phyloP scores from a whole-genome alignment of 129 eudicot genomes.

The Centrapalus pauciflorus region DNA sequence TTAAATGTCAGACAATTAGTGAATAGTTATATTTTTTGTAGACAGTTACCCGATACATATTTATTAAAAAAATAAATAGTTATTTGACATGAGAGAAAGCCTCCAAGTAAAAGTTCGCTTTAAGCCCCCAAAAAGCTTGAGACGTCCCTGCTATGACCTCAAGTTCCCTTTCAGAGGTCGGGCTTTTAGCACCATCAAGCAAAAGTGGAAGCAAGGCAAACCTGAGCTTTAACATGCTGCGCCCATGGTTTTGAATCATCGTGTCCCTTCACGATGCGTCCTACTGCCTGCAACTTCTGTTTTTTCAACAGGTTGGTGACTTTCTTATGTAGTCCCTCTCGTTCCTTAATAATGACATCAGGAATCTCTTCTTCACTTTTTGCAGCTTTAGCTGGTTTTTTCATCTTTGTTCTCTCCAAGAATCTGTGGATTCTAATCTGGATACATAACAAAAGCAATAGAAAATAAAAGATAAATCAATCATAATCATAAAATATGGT shows the following conservation, averaged over 20 bases:
- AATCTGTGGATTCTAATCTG: conserved; percentile 72
- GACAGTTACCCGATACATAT: too few species aligned
- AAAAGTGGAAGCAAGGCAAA: conserved; percentile 17
- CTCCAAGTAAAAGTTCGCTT: too few species aligned
- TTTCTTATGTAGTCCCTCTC: conserved; percentile 45
- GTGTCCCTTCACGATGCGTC: conserved; percentile 48
- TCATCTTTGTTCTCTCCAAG: conserved; percentile 63
- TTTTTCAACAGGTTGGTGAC: conserved; percentile 64
- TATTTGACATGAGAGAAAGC: too few species aligned
- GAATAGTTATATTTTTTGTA: too few species aligned
- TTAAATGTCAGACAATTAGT: too few species aligned
- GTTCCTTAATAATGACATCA: conserved; percentile 21
- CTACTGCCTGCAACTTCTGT: conserved; percentile 65
- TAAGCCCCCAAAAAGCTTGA: too few species aligned
- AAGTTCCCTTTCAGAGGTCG: background rate
- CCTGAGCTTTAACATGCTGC: conserved; percentile 79
- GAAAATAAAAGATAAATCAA: background rate
- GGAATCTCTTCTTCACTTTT: conserved; percentile 33
- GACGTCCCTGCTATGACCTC: too few species aligned
- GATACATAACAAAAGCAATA: conserved; percentile 15
- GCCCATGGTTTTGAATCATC: conserved; percentile 73
- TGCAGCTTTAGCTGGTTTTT: conserved; percentile 36
- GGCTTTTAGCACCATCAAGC: background rate
- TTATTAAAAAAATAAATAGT: too few species aligned
- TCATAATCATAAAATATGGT: background rate